These are phyloP conservation scores for Candida gorgasii DNA, from an alignment of 805 yeast genomes.

Conservation along the genomic window DNA sequence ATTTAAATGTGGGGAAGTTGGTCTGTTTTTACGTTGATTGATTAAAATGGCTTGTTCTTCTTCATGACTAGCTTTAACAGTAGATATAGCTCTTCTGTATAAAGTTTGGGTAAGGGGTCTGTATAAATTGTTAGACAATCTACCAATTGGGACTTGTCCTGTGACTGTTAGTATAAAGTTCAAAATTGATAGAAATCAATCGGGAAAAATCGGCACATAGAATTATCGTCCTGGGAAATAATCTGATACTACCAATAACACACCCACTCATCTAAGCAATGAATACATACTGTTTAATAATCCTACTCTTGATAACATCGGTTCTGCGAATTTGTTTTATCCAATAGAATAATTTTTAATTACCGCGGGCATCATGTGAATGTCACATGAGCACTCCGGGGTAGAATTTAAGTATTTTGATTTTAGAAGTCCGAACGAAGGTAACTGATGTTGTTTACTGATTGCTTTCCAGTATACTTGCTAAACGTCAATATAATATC, in stretches of 20 bases:
- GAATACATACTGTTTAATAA: slow-evolving; percentile 20
- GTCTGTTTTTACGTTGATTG: slow-evolving; percentile 85
- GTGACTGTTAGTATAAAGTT: not conserved
- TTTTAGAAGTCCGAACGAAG: no score
- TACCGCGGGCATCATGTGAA: slow-evolving; percentile 10
- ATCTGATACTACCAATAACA: no score
- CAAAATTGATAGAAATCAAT: not conserved
- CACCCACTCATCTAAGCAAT: not conserved
- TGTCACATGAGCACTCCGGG: slow-evolving; percentile 1
- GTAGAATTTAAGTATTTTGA: not conserved
- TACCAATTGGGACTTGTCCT: slow-evolving; percentile 6
- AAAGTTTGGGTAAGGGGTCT: slow-evolving; percentile 6
- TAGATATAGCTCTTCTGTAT: slow-evolving; percentile 17
- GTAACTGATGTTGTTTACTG: no score
- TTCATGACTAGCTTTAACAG: slow-evolving; percentile 51
- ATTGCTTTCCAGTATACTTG: no score
- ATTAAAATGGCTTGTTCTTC: slow-evolving; percentile 70
- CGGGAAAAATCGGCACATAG: slow-evolving; percentile 1
- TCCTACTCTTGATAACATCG: slow-evolving; percentile 35
- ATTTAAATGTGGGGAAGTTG: slow-evolving; percentile 84
- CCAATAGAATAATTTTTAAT: slow-evolving; percentile 15
- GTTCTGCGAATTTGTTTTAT: slow-evolving; percentile 5
- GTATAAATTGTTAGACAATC: slow-evolving; percentile 5
- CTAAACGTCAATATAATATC: no score
- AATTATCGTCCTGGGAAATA: not conserved